Conservation (phyloP, 2,329 filamentous ascomycete species). For the Lasiodiplodia citricola region DNA sequence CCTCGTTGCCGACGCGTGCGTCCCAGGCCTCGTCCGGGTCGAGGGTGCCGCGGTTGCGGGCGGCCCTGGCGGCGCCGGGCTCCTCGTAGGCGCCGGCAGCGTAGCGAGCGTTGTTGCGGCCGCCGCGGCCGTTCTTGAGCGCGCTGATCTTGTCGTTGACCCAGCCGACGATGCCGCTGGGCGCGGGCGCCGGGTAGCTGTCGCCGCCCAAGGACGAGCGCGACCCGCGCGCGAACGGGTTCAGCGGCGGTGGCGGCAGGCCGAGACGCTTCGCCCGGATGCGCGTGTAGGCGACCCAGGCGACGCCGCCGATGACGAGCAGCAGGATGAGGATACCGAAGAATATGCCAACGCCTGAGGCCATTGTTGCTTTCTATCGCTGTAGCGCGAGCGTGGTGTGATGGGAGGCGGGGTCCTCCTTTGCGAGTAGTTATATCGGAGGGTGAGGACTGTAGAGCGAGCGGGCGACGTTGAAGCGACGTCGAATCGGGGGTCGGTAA, state of each 20-base stretch:
- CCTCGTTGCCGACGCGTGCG: constrained; percentile 75
- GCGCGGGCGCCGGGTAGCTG: constrained; percentile 52
- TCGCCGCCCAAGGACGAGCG: constrained; percentile 33
- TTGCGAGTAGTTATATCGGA: neutral
- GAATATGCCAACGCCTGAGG: constrained; percentile 28
- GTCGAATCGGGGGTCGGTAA: neutral
- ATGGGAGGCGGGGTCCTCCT: neutral
- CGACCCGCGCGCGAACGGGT: constrained; percentile 66
- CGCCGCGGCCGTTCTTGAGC: constrained; percentile 63
- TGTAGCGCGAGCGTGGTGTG: neutral
- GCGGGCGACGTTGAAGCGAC: neutral
- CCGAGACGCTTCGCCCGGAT: constrained; percentile 75
- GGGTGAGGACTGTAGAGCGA: neutral
- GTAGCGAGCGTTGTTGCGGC: constrained; percentile 53
- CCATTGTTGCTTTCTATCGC: neutral
- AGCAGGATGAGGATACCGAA: constrained; percentile 75
- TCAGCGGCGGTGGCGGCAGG: constrained; percentile 72
- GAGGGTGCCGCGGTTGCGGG: constrained; percentile 56
- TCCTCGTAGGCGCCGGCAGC: constrained; percentile 79
- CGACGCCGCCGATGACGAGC: constrained; percentile 68
- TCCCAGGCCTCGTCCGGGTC: constrained; percentile 91
- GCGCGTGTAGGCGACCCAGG: constrained; percentile 72
- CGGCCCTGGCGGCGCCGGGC: constrained; percentile 43
- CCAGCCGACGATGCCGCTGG: constrained; percentile 74
- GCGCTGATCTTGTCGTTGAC: constrained; percentile 68